Evolutionary conservation across 306 rosid species (phyloP).

Genomic region (Fagus sylvatica): DNA sequence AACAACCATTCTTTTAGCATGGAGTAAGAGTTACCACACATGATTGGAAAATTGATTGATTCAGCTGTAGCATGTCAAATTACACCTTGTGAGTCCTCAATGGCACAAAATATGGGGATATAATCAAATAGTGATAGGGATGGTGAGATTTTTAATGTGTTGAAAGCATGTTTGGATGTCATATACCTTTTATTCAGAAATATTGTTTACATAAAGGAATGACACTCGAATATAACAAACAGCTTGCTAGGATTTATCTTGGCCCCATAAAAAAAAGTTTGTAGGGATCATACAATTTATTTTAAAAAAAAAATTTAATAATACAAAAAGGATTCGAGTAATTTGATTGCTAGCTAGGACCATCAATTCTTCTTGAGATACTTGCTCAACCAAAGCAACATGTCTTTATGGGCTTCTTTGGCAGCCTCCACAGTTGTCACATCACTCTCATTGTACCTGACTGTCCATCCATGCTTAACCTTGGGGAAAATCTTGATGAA

Average conservation of each 20-base stretch:
- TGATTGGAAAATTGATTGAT: too few relatives aligned
- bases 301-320: too few relatives aligned
- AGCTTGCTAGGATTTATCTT: background rate
- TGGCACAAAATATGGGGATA: too few relatives aligned
- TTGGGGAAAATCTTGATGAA: background rate
- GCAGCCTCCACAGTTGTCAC: background rate
- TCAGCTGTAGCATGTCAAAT: too few relatives aligned
- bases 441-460: constrained; percentile 1
- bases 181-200: too few relatives aligned
- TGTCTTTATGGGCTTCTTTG: constrained; percentile 1
- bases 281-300: background rate
- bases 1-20: too few relatives aligned
- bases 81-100: too few relatives aligned
- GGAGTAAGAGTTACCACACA: too few relatives aligned
- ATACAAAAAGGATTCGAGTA: background rate
- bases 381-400: background rate
- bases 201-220: too few relatives aligned
- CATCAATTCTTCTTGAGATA: background rate
- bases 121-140: too few relatives aligned
- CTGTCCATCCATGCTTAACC: constrained; percentile 15
- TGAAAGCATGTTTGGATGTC: too few relatives aligned
- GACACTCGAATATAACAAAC: background rate
- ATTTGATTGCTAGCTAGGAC: background rate
- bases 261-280: background rate
- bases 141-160: too few relatives aligned